A percentile compares a stretch with the other conserved stretches of the same genome.
These are phyloP conservation scores for Neoascochyta sp. DNA, from an alignment of 2,329 filamentous ascomycete genomes.

Conservation along the genomic window DNA sequence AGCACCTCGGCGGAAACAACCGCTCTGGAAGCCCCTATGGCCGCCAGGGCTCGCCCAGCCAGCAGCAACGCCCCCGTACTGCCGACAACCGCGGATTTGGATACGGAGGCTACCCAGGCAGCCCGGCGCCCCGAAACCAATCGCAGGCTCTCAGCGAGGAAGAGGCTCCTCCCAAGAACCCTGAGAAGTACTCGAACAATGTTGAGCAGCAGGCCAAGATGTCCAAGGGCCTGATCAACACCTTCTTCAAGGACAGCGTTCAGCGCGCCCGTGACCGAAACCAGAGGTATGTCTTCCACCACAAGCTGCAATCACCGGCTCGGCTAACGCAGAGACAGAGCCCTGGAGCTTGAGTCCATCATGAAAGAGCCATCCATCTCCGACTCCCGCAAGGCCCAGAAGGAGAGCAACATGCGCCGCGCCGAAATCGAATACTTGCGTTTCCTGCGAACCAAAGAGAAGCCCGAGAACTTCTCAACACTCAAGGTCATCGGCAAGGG, in stretches of 20 bases:
- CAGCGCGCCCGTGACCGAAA: slow-evolving; percentile 94
- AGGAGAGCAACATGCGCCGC: slow-evolving; percentile 78
- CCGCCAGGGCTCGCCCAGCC: slow-evolving; percentile 63
- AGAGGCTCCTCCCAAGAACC: slow-evolving; percentile 71
- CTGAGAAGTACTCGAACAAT: slow-evolving; percentile 83
- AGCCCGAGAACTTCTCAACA: slow-evolving; percentile 90
- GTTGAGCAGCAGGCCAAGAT: slow-evolving; percentile 70
- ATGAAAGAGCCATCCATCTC: slow-evolving; percentile 73
- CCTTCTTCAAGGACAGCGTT: slow-evolving; percentile 98
- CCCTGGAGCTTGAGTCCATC: slow-evolving; percentile 86
- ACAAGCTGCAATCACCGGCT: neutral
- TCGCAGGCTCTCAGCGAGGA: slow-evolving; percentile 54
- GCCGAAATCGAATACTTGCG: slow-evolving; percentile 91
- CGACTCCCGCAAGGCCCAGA: slow-evolving; percentile 73
- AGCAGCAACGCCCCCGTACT: slow-evolving; percentile 79
- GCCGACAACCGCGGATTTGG: slow-evolving; percentile 62
- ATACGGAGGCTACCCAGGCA: slow-evolving; percentile 64
- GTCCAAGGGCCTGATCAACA: slow-evolving; percentile 62
- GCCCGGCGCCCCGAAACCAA: slow-evolving; percentile 61
- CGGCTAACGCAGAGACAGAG: slow-evolving; percentile 53
- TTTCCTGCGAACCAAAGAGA: slow-evolving; percentile 89
- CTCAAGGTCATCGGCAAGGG: slow-evolving; percentile 99
- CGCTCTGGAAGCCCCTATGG: slow-evolving; percentile 66
- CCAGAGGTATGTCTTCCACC: slow-evolving; percentile 63
- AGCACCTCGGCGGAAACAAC: slow-evolving; percentile 75